Evolutionary conservation across 768 basidiomycete species (phyloP), one percentile per base, ranked within the genome.

Genomic region (Tricholoma furcatifolium): DNA sequence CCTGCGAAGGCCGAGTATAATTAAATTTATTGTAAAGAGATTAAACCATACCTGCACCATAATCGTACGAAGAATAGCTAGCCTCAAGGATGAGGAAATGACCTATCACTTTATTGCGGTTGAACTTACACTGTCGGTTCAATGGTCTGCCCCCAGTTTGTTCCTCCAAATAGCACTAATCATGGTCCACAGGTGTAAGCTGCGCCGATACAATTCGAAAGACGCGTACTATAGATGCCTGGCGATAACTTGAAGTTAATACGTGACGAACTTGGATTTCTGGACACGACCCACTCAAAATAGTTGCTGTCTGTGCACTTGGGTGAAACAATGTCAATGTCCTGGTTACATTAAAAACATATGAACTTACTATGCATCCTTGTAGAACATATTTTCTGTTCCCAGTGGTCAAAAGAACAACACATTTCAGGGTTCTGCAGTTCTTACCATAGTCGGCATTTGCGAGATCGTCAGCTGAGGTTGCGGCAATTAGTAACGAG

Each of bases 141-240:
- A 1, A 79, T 66, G 1, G 81, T 81, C 43, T 79, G 73, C 0
- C 83, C 83, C 81, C 81, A 84, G 45, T 85, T 84, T 1, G 84
- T 85, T 24, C 83, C 84, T 3, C 83, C 83, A 60, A 77, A 81
- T 8, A 79, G 62, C 84, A 85, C 77, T 77, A 1, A 27, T 34
- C 27, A 27, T 27, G 27, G 27, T 27, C 27, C 27, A 27, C 7
- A 7, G 17, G 15, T 18, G 48, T 39, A 36, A 57, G 41, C 35
- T 49, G 14, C 43, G 6, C 24, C 24, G 31, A 8, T 18, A n/a
- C 41, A 10, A 40, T 42, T 39, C n/a, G 7, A 4, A 23, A 44
- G 15, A 20, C 14, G 51, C 72, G 23, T 45, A 77, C 78, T 81
- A 58, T 83, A 82, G 14, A 83, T 63, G 56, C 71, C 80, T 74